Conservation (phyloP, 768 basidiomycete genomes). For the Tephrocybe rancida region DNA sequence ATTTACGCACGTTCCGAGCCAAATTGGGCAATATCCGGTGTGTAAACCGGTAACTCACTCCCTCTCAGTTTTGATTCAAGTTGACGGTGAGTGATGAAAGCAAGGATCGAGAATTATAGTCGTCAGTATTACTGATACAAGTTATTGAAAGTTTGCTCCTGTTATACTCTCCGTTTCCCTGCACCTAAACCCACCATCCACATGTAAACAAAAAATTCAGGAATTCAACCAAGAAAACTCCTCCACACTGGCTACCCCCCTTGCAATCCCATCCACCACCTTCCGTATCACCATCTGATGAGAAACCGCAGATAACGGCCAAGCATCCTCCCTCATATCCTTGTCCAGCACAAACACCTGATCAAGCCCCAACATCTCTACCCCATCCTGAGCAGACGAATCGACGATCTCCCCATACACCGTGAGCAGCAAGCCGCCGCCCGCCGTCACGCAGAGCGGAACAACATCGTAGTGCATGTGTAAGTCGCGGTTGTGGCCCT, state of each 20-base stretch:
- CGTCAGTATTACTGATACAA: neutral
- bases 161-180: too few relatives aligned
- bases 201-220: neutral
- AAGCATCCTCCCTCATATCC: conserved; percentile 4
- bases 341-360: conserved; percentile 31
- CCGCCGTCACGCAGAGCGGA: conserved; percentile 6
- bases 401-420: conserved; percentile 27
- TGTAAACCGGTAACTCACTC: neutral
- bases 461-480: conserved; percentile 26
- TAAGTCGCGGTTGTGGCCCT: neutral
- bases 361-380: conserved; percentile 20
- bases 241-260: neutral
- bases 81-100: too few relatives aligned
- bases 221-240: conserved; percentile 9
- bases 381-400: conserved; percentile 4
- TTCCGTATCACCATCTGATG: conserved; percentile 23
- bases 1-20: conserved; percentile 16
- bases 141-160: neutral
- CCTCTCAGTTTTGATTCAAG: too few relatives aligned
- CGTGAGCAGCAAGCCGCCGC: conserved; percentile 24
- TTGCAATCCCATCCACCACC: neutral
- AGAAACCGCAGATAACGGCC: conserved; percentile 30
- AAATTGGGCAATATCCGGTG: neutral
- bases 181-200: neutral
- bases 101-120: too few relatives aligned